Evolutionary conservation across 2,329 filamentous ascomycete species (phyloP).

Genomic region (Tolypocladium guangdongense): DNA sequence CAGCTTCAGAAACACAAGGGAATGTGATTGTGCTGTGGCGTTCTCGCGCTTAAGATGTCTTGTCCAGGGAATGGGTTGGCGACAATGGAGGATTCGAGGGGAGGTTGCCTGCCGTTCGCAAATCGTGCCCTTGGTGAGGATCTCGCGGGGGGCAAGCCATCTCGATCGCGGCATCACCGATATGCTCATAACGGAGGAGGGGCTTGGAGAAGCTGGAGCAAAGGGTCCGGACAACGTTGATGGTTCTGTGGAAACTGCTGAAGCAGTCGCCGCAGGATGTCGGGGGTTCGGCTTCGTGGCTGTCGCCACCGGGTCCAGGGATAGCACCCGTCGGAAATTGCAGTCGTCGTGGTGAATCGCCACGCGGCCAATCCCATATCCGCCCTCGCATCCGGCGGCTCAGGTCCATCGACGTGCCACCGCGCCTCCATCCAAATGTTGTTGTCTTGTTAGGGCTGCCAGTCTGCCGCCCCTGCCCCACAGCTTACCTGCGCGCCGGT

Average conservation of each 20-base stretch:
- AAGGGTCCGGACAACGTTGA: not conserved
- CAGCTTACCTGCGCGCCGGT: constrained; percentile 5
- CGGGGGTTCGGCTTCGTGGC: not conserved
- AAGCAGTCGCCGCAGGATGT: not conserved
- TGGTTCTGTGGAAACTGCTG: not conserved
- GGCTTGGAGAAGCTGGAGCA: not conserved
- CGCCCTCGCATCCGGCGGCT: not conserved
- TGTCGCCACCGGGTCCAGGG: not conserved
- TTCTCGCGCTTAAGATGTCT: not conserved
- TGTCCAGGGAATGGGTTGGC: too few relatives aligned
- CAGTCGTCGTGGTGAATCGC: not conserved
- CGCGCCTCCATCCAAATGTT: too few relatives aligned
- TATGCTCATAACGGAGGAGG: not conserved
- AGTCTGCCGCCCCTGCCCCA: constrained; percentile 13
- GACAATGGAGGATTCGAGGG: too few relatives aligned
- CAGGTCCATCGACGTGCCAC: not conserved
- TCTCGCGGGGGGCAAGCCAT: not conserved
- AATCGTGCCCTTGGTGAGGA: not conserved
- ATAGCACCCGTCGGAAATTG: not conserved
- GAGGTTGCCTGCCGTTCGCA: not conserved
- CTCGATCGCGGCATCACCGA: not conserved
- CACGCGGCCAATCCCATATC: not conserved
- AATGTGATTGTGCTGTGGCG: not conserved
- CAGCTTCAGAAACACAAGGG: not conserved
- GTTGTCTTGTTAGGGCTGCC: not conserved